Evolutionary conservation across 2,329 filamentous ascomycete species (phyloP), one percentile per base, ranked within the genome.

Genomic region (Epichloe sp.): DNA sequence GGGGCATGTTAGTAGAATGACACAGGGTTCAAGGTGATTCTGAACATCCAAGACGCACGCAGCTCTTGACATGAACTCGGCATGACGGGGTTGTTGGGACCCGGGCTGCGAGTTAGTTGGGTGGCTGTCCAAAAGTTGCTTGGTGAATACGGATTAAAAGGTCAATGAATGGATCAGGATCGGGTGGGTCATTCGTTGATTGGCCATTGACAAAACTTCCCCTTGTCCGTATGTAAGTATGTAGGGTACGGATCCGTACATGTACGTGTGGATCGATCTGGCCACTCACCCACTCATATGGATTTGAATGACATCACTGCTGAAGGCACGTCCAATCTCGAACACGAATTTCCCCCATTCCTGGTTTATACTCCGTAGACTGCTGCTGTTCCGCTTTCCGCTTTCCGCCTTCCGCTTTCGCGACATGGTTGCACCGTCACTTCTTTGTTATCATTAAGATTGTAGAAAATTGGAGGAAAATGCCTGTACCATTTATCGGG

Each of bases 1-100:
- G 40, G 44, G 19, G 36, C 40, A 48, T 36, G 47, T 48, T 42
- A 48, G 47, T 4, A 23, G 2, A 17, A 3, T 1, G 31, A 31
- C 31, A 31, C 31, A 31, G 31, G 31, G 8, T 31, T 31, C 31
- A 31, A 4, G 4, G 10, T 31, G 31, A 31, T 31, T 31, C 8
- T 31, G 31, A 10, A 10, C 31, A 31, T 31, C 10, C 31, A 31
- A 31, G 48, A 73, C 87, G 59, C 79, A 97, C 91, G 83, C 66
- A 98, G 87, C 70, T 97, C 91, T 80, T 90, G 88, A 74, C 93
- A 98, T 56, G 91, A 96, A 69, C 86, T 89, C 53, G 91, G 90
- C 93, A 97, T 95, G 47, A 41, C 42, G 47, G 47, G 8, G 8
- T 11, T 5, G 26, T 41, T 35, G 14, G 4, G 23, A 11, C 37